Evolutionary conservation across 2,329 filamentous ascomycete genomes (phyloP), one percentile per base, ranked within the genome.

Genomic region (Epichloe coenophiala): DNA sequence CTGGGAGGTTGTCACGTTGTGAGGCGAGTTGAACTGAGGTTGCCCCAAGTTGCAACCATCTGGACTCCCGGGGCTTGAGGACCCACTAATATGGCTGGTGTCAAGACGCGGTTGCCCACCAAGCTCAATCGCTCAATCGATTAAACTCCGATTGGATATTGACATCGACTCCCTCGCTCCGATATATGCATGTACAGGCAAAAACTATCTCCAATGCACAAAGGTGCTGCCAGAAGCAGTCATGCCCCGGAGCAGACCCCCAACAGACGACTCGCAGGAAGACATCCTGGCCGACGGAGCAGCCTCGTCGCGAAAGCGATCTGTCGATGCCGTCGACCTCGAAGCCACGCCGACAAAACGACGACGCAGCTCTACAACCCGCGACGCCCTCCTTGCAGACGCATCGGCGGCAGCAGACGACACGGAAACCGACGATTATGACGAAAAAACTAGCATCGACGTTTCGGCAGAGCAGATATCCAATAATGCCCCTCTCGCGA

Each of bases 311-410:
- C 55, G 55, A 33, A 62, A 63, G 44, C 54, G 59, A 36, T 47
- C 57, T 39, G 57, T 61, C n/a, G 61, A 63, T 41, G 54, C 57
- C 19, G 59, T 53, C 21, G 58, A 61, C 43, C 53, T 59, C 21
- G 59, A 64, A 47, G 53, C 60, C 17, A 64, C 62, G 0, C 64
- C 65, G 9, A 53, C 62, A 13, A 68, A 68, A 52, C 62, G 66
- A 46, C 59, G 57, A 40, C 60, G 65, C 48, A 59, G 49, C 50
- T 56, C 60, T 35, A 46, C 37, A 1, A 37, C 45, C 23, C 13
- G 13, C 31, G 51, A 53, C 31, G 51, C 40, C 5, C 31, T 41
- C n/a, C 51, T 55, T 9, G 3, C 19, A 5, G 27, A 48, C 27
- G n/a, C 31, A 27, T 7, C 41, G 15, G 35, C 53, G 36, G 37